Evolutionary conservation across 495 filamentous ascomycete genomes (phyloP).

Genomic region (Xylaria nigripes): DNA sequence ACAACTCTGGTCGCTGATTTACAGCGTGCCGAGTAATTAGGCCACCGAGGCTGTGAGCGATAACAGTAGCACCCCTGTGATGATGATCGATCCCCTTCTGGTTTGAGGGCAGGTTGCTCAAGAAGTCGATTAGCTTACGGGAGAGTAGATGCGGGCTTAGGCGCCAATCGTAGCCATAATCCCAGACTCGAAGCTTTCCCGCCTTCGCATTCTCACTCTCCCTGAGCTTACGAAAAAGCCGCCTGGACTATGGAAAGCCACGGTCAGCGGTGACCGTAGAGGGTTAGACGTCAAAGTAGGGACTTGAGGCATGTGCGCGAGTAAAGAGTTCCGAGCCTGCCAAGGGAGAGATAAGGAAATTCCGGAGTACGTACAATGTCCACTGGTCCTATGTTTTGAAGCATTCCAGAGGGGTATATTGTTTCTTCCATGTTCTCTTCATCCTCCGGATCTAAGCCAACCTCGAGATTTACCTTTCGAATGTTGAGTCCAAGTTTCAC

Average conservation of each 20-base stretch:
- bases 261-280: not conserved
- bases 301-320: not conserved
- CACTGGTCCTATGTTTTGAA: slow-evolving; percentile 84
- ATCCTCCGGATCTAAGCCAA: slow-evolving; percentile 74
- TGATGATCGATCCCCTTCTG: slow-evolving; percentile 36
- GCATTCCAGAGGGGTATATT: slow-evolving; percentile 76
- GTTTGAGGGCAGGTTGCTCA: slow-evolving; percentile 72
- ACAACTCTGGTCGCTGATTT: slow-evolving; percentile 79
- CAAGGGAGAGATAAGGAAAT: not conserved
- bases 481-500: slow-evolving; percentile 91
- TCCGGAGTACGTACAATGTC: slow-evolving; percentile 49
- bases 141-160: slow-evolving; percentile 75
- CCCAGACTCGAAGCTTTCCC: slow-evolving; percentile 68
- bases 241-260: slow-evolving; percentile 38
- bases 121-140: slow-evolving; percentile 55
- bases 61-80: slow-evolving; percentile 64
- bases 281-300: not conserved
- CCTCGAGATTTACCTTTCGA: slow-evolving; percentile 83
- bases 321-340: not conserved
- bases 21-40: slow-evolving; percentile 85
- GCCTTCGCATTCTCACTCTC: slow-evolving; percentile 62
- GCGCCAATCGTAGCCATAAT: slow-evolving; percentile 96
- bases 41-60: slow-evolving; percentile 86
- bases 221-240: slow-evolving; percentile 69
- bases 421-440: slow-evolving; percentile 76